These are phyloP conservation scores for Blastobotrys chiropterorum DNA, from an alignment of 805 yeast genomes.

Conservation along the genomic window DNA sequence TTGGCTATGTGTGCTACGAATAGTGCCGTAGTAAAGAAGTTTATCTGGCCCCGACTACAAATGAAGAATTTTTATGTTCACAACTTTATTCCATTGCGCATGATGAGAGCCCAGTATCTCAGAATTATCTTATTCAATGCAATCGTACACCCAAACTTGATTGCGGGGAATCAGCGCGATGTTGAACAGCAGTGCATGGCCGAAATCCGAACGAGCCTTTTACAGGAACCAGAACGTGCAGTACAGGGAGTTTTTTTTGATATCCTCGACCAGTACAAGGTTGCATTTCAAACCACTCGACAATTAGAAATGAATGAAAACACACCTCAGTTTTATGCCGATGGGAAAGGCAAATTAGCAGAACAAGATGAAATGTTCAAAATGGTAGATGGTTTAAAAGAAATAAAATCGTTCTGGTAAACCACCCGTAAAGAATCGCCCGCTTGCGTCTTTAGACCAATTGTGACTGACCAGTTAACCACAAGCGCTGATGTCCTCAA, in stretches of 20 bases:
- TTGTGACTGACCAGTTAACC: too few relatives aligned
- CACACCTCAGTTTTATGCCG: not conserved
- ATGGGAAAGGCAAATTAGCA: too few relatives aligned
- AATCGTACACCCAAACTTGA: not conserved
- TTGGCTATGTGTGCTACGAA: slow-evolving; percentile 4
- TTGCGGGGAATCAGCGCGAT: not conserved
- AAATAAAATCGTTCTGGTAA: not conserved
- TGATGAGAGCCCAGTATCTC: slow-evolving; percentile 14
- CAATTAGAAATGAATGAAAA: not conserved
- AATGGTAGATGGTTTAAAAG: not conserved
- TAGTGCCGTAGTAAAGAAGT: not conserved
- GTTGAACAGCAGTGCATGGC: slow-evolving; percentile 7
- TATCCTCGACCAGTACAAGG: not conserved
- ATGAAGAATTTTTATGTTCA: slow-evolving; percentile 4
- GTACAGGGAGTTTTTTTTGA: not conserved
- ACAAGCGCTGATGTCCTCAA: too few relatives aligned
- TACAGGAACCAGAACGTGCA: not conserved
- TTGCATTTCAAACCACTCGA: not conserved
- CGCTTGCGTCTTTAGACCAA: too few relatives aligned
- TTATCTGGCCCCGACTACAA: slow-evolving; percentile 6
- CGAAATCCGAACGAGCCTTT: slow-evolving; percentile 5
- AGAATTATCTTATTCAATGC: slow-evolving; percentile 6
- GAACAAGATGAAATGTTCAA: too few relatives aligned
- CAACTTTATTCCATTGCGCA: slow-evolving; percentile 7
- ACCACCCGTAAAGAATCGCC: too few relatives aligned